phyloP scores from a whole-genome alignment of 2,329 filamentous ascomycete genomes.

The Thelonectria olida region DNA sequence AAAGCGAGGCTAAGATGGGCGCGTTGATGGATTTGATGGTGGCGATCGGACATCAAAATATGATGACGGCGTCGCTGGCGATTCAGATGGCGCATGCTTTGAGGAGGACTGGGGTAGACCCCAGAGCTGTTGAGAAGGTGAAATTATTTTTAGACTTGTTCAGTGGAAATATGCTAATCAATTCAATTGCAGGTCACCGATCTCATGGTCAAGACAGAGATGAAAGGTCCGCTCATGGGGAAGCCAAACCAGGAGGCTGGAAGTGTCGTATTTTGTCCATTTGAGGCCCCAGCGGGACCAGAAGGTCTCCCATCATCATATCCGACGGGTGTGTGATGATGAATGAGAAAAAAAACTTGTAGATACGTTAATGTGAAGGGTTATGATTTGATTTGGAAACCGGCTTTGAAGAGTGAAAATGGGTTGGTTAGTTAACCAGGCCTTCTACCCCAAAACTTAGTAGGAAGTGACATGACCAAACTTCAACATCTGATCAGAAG shows the following conservation, averaged over 20 bases:
- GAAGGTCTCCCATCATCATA: constrained; percentile 26
- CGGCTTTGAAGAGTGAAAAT: too few species aligned
- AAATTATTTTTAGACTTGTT: too few species aligned
- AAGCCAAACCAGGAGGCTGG: constrained; percentile 23
- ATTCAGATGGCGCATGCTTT: constrained; percentile 76
- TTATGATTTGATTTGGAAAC: too few species aligned
- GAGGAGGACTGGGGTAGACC: constrained; percentile 46
- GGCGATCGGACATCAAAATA: constrained; percentile 70
- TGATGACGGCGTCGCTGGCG: constrained; percentile 74
- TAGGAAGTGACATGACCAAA: too few species aligned
- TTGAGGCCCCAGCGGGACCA: constrained; percentile 21
- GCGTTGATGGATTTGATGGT: constrained; percentile 75
- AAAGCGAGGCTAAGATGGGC: constrained; percentile 63
- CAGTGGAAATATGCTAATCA: background rate
- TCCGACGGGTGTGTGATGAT: constrained; percentile 5
- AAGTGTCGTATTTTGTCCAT: constrained; percentile 34
- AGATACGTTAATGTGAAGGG: too few species aligned
- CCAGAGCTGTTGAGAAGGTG: constrained; percentile 36
- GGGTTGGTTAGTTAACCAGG: too few species aligned
- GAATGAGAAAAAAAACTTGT: background rate
- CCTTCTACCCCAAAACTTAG: too few species aligned
- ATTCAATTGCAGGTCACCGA: constrained; percentile 21
- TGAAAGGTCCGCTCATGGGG: constrained; percentile 30
- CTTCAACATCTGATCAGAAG: too few species aligned
- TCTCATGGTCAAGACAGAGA: constrained; percentile 25